Evolutionary conservation across 2,329 filamentous ascomycete species (phyloP), one percentile per base, ranked within the genome.

Genomic region (Trichoderma koningii): DNA sequence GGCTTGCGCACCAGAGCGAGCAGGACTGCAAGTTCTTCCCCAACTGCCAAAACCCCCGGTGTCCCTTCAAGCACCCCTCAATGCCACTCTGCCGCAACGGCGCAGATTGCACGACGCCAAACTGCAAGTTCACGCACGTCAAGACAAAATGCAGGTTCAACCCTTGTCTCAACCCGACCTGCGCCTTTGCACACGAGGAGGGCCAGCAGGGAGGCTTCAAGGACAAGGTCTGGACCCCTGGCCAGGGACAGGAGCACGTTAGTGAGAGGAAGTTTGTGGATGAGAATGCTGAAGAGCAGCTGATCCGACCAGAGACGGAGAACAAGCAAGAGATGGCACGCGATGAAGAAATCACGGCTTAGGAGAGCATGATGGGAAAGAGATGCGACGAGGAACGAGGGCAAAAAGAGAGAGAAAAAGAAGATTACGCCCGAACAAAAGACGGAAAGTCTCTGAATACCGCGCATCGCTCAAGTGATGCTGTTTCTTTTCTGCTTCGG

Each of bases 11-110:
- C 75, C 90, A 96, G 78, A 85, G 87, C 66, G 90, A 95, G 76
- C 88, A 91, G 76, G 89, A 96, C 73, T 97, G 93, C 85, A 92
- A 90, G 74, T 97, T 93, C 82, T 96, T 87, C 76, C 92, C 93
- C 66, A 92, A 96, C 79, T 97, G 93, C 82, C 89, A 92, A 56
- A 97, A 98, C 76, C 85, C 89, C 9, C 84, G 86, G 70, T 99
- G 95, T 75, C 87, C 91, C 1, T 99, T 97, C 82, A 89, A 89
- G 76, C 95, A 99, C 75, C 93, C 93, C 0, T 85, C 84, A 30
- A 92, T 92, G 85, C 92, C 92, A 7, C 83, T 92, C 26, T 99
- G 95, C 81, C 89, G 92, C 66, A 97, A 97, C 74, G 95, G 95
- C 30, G 90, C 89, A 55, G 92, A 94, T 74, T 99, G 95, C 82